phyloP scores from a whole-genome alignment of 306 rosid species.

The Cajanus cajan region DNA sequence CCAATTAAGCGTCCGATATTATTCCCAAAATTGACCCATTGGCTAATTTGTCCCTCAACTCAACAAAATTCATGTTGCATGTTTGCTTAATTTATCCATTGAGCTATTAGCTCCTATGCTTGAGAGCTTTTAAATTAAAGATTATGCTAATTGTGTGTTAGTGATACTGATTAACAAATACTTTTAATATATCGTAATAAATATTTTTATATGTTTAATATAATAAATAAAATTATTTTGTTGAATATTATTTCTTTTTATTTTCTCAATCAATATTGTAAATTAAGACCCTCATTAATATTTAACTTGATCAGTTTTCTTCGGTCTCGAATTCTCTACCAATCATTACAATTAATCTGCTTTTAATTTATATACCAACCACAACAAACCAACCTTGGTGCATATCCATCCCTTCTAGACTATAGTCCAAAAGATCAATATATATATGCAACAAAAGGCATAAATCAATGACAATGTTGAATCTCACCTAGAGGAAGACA shows the following conservation, averaged over 20 bases:
- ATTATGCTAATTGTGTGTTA: not conserved
- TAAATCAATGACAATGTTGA: not conserved
- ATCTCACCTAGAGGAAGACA: constrained; percentile 8
- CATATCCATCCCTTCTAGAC: constrained; percentile 26
- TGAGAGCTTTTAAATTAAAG: not conserved
- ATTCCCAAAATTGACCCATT: not conserved
- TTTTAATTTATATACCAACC: not conserved
- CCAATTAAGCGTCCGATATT: not conserved
- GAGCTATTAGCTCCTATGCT: not conserved
- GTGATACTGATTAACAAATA: not conserved
- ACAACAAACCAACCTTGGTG: not conserved
- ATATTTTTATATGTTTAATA: not conserved
- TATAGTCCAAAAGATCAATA: not conserved
- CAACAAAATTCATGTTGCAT: not conserved
- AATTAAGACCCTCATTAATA: not conserved
- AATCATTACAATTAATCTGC: not conserved
- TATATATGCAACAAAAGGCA: not conserved
- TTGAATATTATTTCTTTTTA: not conserved
- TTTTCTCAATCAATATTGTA: not conserved
- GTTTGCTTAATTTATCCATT: not conserved
- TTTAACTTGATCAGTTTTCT: not conserved
- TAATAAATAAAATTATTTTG: not conserved
- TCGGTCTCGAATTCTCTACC: not conserved
- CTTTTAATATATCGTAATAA: not conserved
- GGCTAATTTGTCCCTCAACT: not conserved